A percentile compares a stretch with the other conserved stretches of the same genome.
These are phyloP conservation scores for Nicotiana undulata DNA, from an alignment of 257 asterid genomes.

Conservation along the genomic window DNA sequence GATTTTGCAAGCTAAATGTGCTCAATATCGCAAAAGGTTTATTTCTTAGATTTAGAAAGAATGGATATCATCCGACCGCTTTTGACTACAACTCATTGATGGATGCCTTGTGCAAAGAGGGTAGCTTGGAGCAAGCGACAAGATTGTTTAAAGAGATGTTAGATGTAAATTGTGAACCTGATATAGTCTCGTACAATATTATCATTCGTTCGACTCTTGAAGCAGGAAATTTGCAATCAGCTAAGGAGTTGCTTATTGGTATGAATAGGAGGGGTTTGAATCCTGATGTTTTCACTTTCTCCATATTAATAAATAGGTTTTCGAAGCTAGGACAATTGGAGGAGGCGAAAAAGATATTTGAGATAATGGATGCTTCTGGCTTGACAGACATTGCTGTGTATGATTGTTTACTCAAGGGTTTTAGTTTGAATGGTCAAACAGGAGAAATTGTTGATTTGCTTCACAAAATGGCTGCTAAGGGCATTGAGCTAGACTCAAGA, in stretches of 20 bases:
- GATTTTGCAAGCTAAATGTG: conserved; percentile 45
- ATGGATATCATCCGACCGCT: conserved; percentile 37
- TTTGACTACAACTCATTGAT: conserved; percentile 50
- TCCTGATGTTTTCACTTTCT: conserved; percentile 48
- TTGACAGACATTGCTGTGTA: conserved; percentile 31
- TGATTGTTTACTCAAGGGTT: conserved; percentile 63
- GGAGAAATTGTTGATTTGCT: conserved; percentile 45
- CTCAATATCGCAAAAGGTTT: conserved; percentile 63
- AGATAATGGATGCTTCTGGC: conserved; percentile 51
- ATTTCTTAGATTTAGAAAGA: conserved; percentile 38
- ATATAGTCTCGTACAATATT: conserved; percentile 51
- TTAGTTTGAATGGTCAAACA: conserved; percentile 34
- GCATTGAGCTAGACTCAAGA: conserved; percentile 45
- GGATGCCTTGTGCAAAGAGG: conserved; percentile 53
- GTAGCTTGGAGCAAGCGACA: conserved; percentile 62
- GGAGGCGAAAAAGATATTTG: conserved; percentile 50
- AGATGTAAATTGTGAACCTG: conserved; percentile 32
- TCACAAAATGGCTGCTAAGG: conserved; percentile 42
- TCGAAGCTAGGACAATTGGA: conserved; percentile 47
- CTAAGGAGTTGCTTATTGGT: conserved; percentile 39
- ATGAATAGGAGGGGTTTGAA: conserved; percentile 43
- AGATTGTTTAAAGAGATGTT: conserved; percentile 47
- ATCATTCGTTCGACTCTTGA: conserved; percentile 40
- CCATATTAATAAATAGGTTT: conserved; percentile 47
- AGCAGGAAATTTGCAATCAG: conserved; percentile 46